Base-by-base conservation (phyloP, 2,329 filamentous ascomycete species). In the Orbilia ellipsospora region DNA sequence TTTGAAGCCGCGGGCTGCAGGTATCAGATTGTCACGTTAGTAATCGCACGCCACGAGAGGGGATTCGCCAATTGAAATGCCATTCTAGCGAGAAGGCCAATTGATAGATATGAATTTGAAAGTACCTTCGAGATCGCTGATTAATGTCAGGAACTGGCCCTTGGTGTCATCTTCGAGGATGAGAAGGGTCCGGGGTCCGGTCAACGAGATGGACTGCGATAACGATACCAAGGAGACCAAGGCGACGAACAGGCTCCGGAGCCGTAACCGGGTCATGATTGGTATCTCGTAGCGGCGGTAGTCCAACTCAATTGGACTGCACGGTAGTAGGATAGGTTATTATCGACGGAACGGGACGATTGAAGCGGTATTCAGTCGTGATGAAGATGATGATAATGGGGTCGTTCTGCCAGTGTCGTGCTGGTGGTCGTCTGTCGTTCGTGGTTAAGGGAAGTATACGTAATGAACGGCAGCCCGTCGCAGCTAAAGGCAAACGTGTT, bases 141-240 rank as follows among this genome's bases (percentile, higher is more conserved):
- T 85, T 82, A 98, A 94, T 80, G 90, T 90, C 72, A 91, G 92
- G 83, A 97, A 99, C 79, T 88, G 87, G 79, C 87, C 88, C 86
- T 94, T 93, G 81, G 97, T 92, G 50, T 88, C 87, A 80, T 96
- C 91, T 80, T 98, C 94, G 63, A 97, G 84, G 73, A 99, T 87
- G 76, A 96, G 93, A 80, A 99, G 86, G 83, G 98, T 84, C 81
- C 93, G 88, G 83, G 88, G 88, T 74, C 94, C 95, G 57, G 89
- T 87, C 70, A 79, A 66, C 44, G 78, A 78, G 28, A 77, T 61
- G 18, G 69, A 77, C 52, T 75, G 78, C 59, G 73, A 77, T 52
- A 78, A 55, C 48, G 77, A 77, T 28, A 77, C 77, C 52, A 78
- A 76, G 44, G 64, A 68, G 42, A 68, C 59, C 40, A 75, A 57